Evolutionary conservation across 345 rosid species (phyloP), one percentile per base, ranked within the genome.

Genomic region (Erodium maritimum): DNA sequence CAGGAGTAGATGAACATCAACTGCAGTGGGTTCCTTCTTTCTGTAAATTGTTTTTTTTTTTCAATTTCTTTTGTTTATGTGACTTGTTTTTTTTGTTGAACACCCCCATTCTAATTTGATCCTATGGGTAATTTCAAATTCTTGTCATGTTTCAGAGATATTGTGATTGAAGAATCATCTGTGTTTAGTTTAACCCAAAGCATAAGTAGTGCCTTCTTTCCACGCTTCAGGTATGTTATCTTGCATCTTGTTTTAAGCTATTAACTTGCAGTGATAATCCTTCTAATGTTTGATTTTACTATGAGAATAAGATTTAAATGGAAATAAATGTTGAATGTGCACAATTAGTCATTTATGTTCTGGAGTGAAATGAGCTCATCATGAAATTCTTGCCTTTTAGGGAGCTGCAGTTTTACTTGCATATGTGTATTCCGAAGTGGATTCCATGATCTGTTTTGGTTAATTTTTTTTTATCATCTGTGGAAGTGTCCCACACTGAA

Each of bases 181-280:
- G 50, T 65, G 24, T 60, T 72, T 64, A 87, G 78, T 56, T 65
- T 93, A 64, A 87, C 95, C 14, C 74, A 87, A 61, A 74, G 84
- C 82, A 73, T 80, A 65, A 82, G 90, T 61, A 89, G 99, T 55
- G 85, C 86, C 51, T 85, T 75, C 78, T 73, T 58, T 65, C 99
- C 97, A 21, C 73, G 73, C 57, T 93, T 93, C 84, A 89, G 95
- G 99, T 87, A 67, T 62, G 66, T 48, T 42, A 50, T 62, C 63
- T 50, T 25, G 46, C 23, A 56, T 17, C 54, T 56, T 54, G 37
- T 19, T 23, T 23, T 56, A 33, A 21, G 17, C 8, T 42, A 10
- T 42, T 11, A 42, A 42, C 14, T 42, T 10, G 48, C 14, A 42
- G 12, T 16, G 3, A 3, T 42, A 2, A 42, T 12, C 17, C 16